Evolutionary conservation across 1,139 yeast genomes (phyloP).

Genomic region (Magnusiomyces starmeri): DNA sequence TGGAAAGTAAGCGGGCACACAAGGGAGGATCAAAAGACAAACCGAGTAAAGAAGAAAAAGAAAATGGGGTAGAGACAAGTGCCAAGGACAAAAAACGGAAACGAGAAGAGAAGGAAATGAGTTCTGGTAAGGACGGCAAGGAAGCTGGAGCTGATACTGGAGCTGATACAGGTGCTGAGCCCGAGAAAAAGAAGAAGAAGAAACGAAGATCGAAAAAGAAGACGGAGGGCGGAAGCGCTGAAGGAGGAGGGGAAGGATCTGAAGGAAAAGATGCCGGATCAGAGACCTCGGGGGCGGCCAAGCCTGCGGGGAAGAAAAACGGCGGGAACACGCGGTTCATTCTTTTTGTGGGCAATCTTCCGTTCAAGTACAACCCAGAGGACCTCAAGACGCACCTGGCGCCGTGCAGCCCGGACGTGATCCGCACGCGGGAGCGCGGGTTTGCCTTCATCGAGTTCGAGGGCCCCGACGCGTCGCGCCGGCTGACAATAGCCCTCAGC

Average conservation of each 20-base stretch:
- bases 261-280: conserved; percentile 8
- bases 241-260: conserved; percentile 3
- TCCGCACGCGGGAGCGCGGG: conserved; percentile 72
- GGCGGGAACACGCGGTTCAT: conserved; percentile 58
- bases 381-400: conserved; percentile 71
- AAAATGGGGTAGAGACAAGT: conserved; percentile 15
- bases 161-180: conserved; percentile 10
- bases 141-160: conserved; percentile 7
- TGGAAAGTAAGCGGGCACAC: conserved; percentile 27
- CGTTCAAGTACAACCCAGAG: conserved; percentile 57
- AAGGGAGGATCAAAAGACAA: conserved; percentile 12
- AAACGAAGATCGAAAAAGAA: conserved; percentile 14
- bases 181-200: conserved; percentile 14
- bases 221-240: conserved; percentile 4
- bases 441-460: conserved; percentile 90
- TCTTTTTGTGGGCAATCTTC: conserved; percentile 87
- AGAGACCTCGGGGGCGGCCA: conserved; percentile 11
- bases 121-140: conserved; percentile 10
- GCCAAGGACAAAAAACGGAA: conserved; percentile 16
- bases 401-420: conserved; percentile 60
- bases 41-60: conserved; percentile 14
- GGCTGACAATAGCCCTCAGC: conserved; percentile 59
- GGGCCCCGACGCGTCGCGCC: conserved; percentile 57
- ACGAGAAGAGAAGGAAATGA: not conserved
- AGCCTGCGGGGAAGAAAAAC: no score